Conservation (phyloP, 129 eudicot species). For the Flaveria brownii region DNA sequence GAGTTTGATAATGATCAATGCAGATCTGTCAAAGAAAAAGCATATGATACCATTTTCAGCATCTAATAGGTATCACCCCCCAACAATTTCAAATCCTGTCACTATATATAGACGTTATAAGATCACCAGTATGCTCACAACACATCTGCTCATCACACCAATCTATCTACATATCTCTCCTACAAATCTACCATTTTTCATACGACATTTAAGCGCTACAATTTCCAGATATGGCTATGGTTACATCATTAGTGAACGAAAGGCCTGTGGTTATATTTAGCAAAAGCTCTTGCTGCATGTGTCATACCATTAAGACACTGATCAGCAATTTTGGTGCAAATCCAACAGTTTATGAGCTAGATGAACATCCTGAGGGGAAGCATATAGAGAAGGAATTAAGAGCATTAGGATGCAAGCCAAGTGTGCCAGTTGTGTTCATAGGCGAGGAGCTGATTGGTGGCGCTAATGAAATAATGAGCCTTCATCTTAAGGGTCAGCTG, state of each 20-base stretch:
- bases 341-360: slow-evolving; percentile 55
- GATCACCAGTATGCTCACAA: slow-evolving; percentile 25
- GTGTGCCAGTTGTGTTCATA: slow-evolving; percentile 67
- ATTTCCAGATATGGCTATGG: slow-evolving; percentile 31
- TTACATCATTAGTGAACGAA: slow-evolving; percentile 38
- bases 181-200: background rate
- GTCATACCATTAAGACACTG: slow-evolving; percentile 57
- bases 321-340: slow-evolving; percentile 61
- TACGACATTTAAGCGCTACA: background rate
- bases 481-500: slow-evolving; percentile 55
- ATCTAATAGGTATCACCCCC: slow-evolving; percentile 25
- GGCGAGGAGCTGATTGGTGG: slow-evolving; percentile 61
- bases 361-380: slow-evolving; percentile 54
- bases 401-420: slow-evolving; percentile 46
- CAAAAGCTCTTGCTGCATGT: slow-evolving; percentile 57
- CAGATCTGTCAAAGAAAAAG: slow-evolving; percentile 16
- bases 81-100: slow-evolving; percentile 24
- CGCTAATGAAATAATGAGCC: slow-evolving; percentile 71
- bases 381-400: slow-evolving; percentile 49
- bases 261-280: slow-evolving; percentile 66
- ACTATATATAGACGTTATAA: slow-evolving; percentile 34
- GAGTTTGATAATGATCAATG: slow-evolving; percentile 14
- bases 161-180: background rate
- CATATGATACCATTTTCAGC: slow-evolving; percentile 31
- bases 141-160: slow-evolving; percentile 1